phyloP scores from a whole-genome alignment of 2,329 filamentous ascomycete genomes.

The Cladobotryum mycophilum region DNA sequence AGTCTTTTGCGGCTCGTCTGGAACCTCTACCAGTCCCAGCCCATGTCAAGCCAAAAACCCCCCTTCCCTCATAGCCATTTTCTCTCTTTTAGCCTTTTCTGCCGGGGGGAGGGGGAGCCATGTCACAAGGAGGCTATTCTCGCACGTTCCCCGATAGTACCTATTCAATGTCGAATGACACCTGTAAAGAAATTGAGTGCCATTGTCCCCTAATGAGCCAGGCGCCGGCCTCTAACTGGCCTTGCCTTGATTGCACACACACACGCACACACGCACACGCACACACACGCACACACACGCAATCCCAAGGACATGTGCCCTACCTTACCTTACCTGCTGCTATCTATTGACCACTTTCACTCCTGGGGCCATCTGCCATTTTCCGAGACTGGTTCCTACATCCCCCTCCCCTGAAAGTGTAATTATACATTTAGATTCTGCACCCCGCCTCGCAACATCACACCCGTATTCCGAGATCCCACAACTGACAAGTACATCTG shows the following conservation, averaged over 20 bases:
- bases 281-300: background rate
- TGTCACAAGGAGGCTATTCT: background rate
- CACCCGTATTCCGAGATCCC: conserved; percentile 7
- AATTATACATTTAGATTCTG: conserved; percentile 9
- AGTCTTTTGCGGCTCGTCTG: background rate
- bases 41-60: conserved; percentile 3
- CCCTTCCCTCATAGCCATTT: conserved; percentile 3
- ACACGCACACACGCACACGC: too few relatives aligned
- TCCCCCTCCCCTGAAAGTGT: conserved; percentile 3
- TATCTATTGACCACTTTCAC: background rate
- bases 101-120: background rate
- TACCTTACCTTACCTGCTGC: conserved; percentile 1
- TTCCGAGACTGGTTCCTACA: conserved; percentile 9
- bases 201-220: conserved; percentile 5
- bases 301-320: conserved; percentile 6
- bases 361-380: conserved; percentile 1
- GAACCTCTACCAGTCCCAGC: background rate
- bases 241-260: background rate
- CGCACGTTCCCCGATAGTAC: conserved; percentile 6
- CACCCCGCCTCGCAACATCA: conserved; percentile 12
- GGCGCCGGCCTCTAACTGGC: conserved; percentile 4
- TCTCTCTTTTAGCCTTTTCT: conserved; percentile 4
- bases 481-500: conserved; percentile 9
- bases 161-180: conserved; percentile 5
- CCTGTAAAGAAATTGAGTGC: conserved; percentile 2